These are phyloP conservation scores for Priceomyces haplophilus DNA, from an alignment of 805 yeast species.

Conservation along the genomic window DNA sequence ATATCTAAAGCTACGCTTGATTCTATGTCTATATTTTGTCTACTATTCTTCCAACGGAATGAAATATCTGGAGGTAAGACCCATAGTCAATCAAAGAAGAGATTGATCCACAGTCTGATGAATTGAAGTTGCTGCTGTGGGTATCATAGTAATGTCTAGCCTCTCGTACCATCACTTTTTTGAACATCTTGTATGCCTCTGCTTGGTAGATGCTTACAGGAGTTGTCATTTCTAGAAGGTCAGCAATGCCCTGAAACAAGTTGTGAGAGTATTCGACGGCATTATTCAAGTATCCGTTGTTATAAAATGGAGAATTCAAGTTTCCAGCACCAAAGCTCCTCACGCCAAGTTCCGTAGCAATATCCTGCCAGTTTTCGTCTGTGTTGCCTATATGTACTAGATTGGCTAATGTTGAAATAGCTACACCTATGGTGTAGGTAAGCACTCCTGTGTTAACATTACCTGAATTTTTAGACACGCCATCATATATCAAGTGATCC, in stretches of 20 bases:
- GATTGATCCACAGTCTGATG: background rate
- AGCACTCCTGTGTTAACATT: constrained; percentile 14
- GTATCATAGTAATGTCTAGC: constrained; percentile 16
- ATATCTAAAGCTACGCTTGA: constrained; percentile 3
- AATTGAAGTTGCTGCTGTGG: constrained; percentile 4
- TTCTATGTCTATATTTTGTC: constrained; percentile 8
- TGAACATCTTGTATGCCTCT: constrained; percentile 17
- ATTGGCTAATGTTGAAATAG: constrained; percentile 21
- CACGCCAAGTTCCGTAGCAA: constrained; percentile 12
- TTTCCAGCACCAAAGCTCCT: constrained; percentile 14
- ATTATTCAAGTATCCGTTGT: constrained; percentile 19
- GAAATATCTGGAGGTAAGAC: constrained; percentile 21
- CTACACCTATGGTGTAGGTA: constrained; percentile 18
- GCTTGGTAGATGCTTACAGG: constrained; percentile 14
- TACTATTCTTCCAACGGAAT: constrained; percentile 15
- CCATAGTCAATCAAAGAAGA: constrained; percentile 17
- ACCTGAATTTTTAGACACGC: constrained; percentile 13
- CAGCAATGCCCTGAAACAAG: constrained; percentile 16
- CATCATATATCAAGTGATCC: constrained; percentile 20
- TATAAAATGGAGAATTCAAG: constrained; percentile 16
- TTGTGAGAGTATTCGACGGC: constrained; percentile 14
- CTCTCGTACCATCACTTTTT: constrained; percentile 17
- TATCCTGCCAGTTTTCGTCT: constrained; percentile 8
- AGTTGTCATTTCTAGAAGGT: constrained; percentile 13
- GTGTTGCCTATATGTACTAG: constrained; percentile 8